phyloP scores from a whole-genome alignment of 2,329 filamentous ascomycete genomes.

The Volutella citrinella region DNA sequence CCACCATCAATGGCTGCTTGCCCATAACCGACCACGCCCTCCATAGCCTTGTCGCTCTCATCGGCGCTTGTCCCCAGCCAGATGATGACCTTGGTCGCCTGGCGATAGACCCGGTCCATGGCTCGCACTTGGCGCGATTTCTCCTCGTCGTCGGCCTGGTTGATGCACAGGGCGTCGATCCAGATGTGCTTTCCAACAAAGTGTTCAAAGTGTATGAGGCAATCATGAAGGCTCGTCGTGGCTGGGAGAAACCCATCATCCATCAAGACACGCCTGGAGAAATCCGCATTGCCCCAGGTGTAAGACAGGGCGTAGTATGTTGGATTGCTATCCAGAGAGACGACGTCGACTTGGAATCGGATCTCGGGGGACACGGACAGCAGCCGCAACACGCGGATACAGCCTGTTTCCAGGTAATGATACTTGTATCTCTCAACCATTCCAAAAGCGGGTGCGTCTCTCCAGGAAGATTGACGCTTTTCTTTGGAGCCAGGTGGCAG shows the following conservation, averaged over 20 bases:
- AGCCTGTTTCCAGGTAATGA: slow-evolving; percentile 3
- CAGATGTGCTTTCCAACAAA: slow-evolving; percentile 5
- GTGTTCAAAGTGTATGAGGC: not conserved
- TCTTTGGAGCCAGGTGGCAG: too few species aligned
- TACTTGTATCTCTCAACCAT: slow-evolving; percentile 4
- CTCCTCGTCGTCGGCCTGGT: slow-evolving; percentile 7
- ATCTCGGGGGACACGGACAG: slow-evolving; percentile 5
- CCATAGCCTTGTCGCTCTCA: slow-evolving; percentile 5
- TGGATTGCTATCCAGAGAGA: slow-evolving; percentile 4
- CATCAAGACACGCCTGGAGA: slow-evolving; percentile 2
- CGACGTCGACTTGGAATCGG: not conserved
- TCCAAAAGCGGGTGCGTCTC: too few species aligned
- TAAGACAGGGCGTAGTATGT: slow-evolving; percentile 9
- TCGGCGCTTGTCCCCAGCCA: slow-evolving; percentile 6
- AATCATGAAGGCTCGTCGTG: slow-evolving; percentile 5
- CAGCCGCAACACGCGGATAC: slow-evolving; percentile 5
- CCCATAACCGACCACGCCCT: slow-evolving; percentile 3
- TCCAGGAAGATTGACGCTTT: too few species aligned
- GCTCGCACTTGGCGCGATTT: slow-evolving; percentile 8
- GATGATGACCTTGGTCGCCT: slow-evolving; percentile 4
- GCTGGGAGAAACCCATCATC: slow-evolving; percentile 1
- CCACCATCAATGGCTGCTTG: slow-evolving; percentile 4
- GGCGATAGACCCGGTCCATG: slow-evolving; percentile 7
- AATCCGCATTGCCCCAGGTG: slow-evolving; percentile 7
- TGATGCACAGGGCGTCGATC: slow-evolving; percentile 11